A percentile compares a stretch with the other conserved stretches of the same genome.
These are phyloP conservation scores for Xylariaceae sp. DNA, from an alignment of 2,329 filamentous ascomycete species.

Conservation along the genomic window DNA sequence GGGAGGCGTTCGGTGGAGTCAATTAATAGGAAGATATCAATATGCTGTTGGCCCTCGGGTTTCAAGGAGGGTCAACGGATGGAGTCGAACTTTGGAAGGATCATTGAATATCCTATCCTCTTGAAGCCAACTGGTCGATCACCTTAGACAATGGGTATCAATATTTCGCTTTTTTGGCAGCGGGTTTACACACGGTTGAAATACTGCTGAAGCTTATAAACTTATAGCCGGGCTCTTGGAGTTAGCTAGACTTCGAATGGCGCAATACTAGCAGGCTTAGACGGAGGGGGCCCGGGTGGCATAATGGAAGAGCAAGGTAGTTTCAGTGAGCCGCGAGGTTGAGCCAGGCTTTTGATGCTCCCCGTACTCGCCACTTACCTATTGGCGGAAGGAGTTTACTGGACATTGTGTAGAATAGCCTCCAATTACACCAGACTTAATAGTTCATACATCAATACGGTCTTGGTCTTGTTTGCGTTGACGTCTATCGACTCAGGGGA, in stretches of 20 bases:
- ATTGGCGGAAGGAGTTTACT: constrained; percentile 11
- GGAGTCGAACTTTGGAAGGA: constrained; percentile 22
- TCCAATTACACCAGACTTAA: constrained; percentile 10
- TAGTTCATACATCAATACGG: constrained; percentile 14
- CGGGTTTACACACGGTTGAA: neutral
- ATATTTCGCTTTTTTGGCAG: constrained; percentile 12
- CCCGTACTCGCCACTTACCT: neutral
- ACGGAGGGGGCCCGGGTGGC: neutral
- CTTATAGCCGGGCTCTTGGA: constrained; percentile 11
- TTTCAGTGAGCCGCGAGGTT: neutral
- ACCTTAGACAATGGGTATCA: constrained; percentile 6
- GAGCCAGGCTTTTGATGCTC: constrained; percentile 1
- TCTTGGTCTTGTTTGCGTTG: neutral
- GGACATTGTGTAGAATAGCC: constrained; percentile 19
- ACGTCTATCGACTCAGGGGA: neutral
- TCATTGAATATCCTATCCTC: constrained; percentile 29
- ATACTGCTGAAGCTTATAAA: constrained; percentile 10
- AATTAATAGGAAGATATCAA: constrained; percentile 16
- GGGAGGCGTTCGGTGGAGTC: constrained; percentile 17
- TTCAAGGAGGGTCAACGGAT: neutral
- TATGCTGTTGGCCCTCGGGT: neutral
- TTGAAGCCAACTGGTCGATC: constrained; percentile 13
- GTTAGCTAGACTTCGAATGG: neutral
- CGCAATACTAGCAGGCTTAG: neutral
- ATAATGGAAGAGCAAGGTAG: neutral